Percentiles rank a stretch among this genome's conserved stretches.
Conservation (phyloP, 352 stramenopile genomes). For the Phytopythium vexans region DNA sequence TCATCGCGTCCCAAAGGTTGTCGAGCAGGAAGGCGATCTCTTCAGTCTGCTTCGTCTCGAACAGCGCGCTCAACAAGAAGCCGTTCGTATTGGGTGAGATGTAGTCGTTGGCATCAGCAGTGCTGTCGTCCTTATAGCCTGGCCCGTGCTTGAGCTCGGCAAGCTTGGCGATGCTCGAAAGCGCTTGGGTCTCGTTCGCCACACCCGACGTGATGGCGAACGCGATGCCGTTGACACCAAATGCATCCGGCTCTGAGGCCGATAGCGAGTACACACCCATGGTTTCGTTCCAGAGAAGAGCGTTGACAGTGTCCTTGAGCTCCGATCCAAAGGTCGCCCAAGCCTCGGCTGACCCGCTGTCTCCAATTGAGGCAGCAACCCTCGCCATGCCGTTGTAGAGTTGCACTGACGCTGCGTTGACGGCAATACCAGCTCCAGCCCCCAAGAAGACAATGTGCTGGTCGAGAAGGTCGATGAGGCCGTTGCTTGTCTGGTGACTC, state of each 20-base stretch:
- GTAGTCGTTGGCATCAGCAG: slow-evolving; percentile 7
- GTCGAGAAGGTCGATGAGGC: slow-evolving; percentile 23
- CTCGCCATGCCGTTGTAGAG: slow-evolving; percentile 21
- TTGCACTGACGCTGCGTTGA: slow-evolving; percentile 24
- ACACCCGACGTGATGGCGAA: slow-evolving; percentile 26
- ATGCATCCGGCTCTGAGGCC: slow-evolving; percentile 13
- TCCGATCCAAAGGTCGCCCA: slow-evolving; percentile 11
- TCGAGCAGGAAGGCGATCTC: slow-evolving; percentile 22
- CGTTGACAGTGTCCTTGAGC: slow-evolving; percentile 23
- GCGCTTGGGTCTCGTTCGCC: slow-evolving; percentile 19
- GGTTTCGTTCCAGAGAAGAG: slow-evolving; percentile 28
- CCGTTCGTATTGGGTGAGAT: slow-evolving; percentile 33
- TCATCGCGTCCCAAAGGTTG: slow-evolving; percentile 30
- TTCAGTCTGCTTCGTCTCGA: slow-evolving; percentile 15
- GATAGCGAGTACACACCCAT: slow-evolving; percentile 19
- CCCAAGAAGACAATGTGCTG: slow-evolving; percentile 17
- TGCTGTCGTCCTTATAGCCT: slow-evolving; percentile 23
- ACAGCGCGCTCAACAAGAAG: slow-evolving; percentile 21
- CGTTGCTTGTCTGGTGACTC: slow-evolving; percentile 13
- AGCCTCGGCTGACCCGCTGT: slow-evolving; percentile 13
- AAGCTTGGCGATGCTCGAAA: slow-evolving; percentile 16
- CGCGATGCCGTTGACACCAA: slow-evolving; percentile 22
- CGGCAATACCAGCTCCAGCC: slow-evolving; percentile 11
- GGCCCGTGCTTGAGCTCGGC: slow-evolving; percentile 20
- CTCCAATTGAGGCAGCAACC: slow-evolving; percentile 14